Percentiles rank a stretch among this genome's conserved stretches.
These are phyloP conservation scores for Cryptosporidium sp. DNA, from an alignment of 169 alveolate genomes.

Conservation along the genomic window DNA sequence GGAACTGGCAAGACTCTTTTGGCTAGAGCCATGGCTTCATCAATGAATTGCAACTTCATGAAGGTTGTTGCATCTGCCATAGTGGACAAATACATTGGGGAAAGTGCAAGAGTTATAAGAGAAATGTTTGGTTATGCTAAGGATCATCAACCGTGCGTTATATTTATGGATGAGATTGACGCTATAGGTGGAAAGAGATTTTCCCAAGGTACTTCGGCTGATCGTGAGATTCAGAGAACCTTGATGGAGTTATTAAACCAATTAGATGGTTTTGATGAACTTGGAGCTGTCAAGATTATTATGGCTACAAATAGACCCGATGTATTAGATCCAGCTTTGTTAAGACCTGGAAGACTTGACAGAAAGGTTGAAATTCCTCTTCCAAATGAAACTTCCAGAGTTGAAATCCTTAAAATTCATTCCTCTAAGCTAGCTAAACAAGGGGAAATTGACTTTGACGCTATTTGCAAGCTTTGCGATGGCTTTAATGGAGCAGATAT, in stretches of 20 bases:
- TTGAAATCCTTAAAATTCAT: slow-evolving; percentile 96
- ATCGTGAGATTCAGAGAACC: slow-evolving; percentile 99
- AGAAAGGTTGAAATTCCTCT: slow-evolving; percentile 98
- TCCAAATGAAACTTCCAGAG: slow-evolving; percentile 96
- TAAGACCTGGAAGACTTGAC: slow-evolving; percentile 99
- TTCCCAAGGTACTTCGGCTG: slow-evolving; percentile 98
- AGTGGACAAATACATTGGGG: slow-evolving; percentile 99
- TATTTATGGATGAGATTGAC: slow-evolving; percentile 99
- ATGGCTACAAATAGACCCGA: slow-evolving; percentile 99
- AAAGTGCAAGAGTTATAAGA: slow-evolving; percentile 98
- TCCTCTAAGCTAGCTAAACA: slow-evolving; percentile 94
- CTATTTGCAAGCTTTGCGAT: slow-evolving; percentile 94
- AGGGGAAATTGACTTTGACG: slow-evolving; percentile 96
- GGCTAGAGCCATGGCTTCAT: slow-evolving; percentile 99
- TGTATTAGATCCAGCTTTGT: slow-evolving; percentile 98
- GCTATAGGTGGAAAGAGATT: slow-evolving; percentile 99
- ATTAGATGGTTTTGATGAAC: slow-evolving; percentile 99
- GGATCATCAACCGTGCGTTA: slow-evolving; percentile 98
- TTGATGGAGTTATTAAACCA: slow-evolving; percentile 95
- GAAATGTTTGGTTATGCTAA: slow-evolving; percentile 99
- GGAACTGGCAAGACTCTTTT: slow-evolving; percentile 99
- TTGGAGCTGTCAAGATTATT: slow-evolving; percentile 98
- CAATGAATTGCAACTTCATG: slow-evolving; percentile 96
- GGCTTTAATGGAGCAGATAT: slow-evolving; percentile 99
- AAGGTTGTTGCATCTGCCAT: slow-evolving; percentile 99